These are phyloP conservation scores for Gossypium rotundifolium DNA, from an alignment of 345 rosid species.

Conservation along the genomic window DNA sequence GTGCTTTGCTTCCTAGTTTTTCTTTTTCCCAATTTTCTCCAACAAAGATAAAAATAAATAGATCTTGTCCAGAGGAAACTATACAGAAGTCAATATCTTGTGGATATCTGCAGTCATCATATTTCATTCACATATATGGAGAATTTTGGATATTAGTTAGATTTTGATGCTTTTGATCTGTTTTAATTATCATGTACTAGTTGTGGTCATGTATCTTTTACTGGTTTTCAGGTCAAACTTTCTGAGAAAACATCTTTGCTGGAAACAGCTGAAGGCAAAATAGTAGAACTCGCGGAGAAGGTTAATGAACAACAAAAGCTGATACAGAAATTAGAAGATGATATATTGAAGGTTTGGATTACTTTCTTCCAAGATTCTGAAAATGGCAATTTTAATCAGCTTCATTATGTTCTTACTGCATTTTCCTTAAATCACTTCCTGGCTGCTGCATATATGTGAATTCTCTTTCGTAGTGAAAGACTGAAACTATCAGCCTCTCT, in stretches of 20 bases:
- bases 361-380: slow-evolving; percentile 15
- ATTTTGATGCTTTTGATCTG: slow-evolving; percentile 1
- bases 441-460: background rate
- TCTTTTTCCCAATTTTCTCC: background rate
- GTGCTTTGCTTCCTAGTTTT: slow-evolving; percentile 5
- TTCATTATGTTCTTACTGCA: background rate
- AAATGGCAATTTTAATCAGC: slow-evolving; percentile 1
- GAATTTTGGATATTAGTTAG: background rate
- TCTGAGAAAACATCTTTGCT: slow-evolving; percentile 68
- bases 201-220: slow-evolving; percentile 8
- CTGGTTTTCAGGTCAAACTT: slow-evolving; percentile 61
- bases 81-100: slow-evolving; percentile 5
- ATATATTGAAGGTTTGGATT: slow-evolving; percentile 73
- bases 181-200: background rate
- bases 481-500: background rate
- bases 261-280: slow-evolving; percentile 74
- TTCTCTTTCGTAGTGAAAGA: background rate
- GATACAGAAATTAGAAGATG: slow-evolving; percentile 96
- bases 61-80: background rate
- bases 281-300: slow-evolving; percentile 63
- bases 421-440: background rate
- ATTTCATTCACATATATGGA: background rate
- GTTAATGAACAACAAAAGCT: slow-evolving; percentile 76
- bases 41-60: background rate
- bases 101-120: background rate